Percentiles rank a stretch among this genome's conserved stretches.
Conservation (phyloP, 129 eudicot species). For the Flaveria robusta region DNA sequence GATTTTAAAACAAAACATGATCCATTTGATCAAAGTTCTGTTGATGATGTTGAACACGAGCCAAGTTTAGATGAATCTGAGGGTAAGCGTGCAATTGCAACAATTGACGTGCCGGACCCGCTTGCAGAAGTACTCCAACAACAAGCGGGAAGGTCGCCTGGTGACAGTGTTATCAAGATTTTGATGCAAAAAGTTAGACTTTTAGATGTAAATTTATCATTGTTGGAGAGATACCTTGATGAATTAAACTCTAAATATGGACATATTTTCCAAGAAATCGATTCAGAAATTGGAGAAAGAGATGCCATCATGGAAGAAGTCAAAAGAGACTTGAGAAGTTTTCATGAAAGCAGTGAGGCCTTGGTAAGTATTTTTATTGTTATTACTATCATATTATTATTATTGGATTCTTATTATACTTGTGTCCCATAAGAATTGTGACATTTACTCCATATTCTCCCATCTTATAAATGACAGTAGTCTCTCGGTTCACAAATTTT, state of each 20-base stretch:
- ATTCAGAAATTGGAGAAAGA: conserved; percentile 63
- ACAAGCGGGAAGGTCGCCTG: conserved; percentile 87
- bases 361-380: conserved; percentile 48
- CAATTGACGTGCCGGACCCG: conserved; percentile 63
- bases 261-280: conserved; percentile 75
- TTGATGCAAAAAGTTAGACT: conserved; percentile 93
- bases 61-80: conserved; percentile 37
- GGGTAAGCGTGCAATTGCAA: conserved; percentile 42
- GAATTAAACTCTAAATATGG: conserved; percentile 84
- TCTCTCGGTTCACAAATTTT: background rate
- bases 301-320: conserved; percentile 61
- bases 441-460: background rate
- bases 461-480: background rate
- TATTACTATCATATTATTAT: background rate
- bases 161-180: conserved; percentile 96
- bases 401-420: background rate
- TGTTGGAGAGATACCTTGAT: conserved; percentile 84
- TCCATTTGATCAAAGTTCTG: conserved; percentile 36
- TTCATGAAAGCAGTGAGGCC: conserved; percentile 66
- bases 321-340: conserved; percentile 60
- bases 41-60: conserved; percentile 44
- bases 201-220: conserved; percentile 76
- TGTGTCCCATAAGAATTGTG: background rate
- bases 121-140: conserved; percentile 71
- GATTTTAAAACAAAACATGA: conserved; percentile 27